Evolutionary conservation across 495 filamentous ascomycete species (phyloP).

Genomic region (Penicillium dipodomyicola): DNA sequence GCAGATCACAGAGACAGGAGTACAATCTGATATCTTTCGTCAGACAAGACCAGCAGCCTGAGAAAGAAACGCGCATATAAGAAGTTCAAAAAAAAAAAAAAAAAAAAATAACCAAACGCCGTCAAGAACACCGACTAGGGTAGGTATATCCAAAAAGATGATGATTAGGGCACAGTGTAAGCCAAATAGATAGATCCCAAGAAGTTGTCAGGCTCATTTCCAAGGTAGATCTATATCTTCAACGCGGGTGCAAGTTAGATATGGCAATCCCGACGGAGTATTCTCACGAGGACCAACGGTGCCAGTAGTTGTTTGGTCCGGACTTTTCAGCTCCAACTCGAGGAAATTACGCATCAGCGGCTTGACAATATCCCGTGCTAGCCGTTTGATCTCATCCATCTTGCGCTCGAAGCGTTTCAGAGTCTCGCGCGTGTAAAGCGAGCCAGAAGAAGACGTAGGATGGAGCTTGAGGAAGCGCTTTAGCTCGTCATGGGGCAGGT

Average conservation of each 20-base stretch:
- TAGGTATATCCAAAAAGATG: conserved; percentile 4
- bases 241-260: conserved; percentile 78
- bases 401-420: conserved; percentile 78
- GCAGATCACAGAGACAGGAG: conserved; percentile 5
- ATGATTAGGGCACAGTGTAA: background rate
- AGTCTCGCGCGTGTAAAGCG: conserved; percentile 72
- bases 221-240: conserved; percentile 79
- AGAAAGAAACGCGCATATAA: background rate
- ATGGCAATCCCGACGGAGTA: conserved; percentile 49
- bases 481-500: conserved; percentile 79
- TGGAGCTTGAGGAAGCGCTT: conserved; percentile 79
- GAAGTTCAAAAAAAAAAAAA: background rate
- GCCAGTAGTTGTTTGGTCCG: conserved; percentile 17
- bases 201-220: conserved; percentile 37
- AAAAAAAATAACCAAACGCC: conserved; percentile 2
- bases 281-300: conserved; percentile 19
- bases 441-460: conserved; percentile 44
- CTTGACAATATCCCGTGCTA: conserved; percentile 78
- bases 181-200: background rate
- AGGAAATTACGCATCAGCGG: conserved; percentile 81
- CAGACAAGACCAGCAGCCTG: conserved; percentile 21
- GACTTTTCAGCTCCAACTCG: conserved; percentile 64
- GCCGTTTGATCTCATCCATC: conserved; percentile 80
- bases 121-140: conserved; percentile 1
- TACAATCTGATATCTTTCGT: conserved; percentile 7